These are phyloP conservation scores for Holtermannia corniformis DNA, from an alignment of 768 basidiomycete genomes.

Conservation along the genomic window DNA sequence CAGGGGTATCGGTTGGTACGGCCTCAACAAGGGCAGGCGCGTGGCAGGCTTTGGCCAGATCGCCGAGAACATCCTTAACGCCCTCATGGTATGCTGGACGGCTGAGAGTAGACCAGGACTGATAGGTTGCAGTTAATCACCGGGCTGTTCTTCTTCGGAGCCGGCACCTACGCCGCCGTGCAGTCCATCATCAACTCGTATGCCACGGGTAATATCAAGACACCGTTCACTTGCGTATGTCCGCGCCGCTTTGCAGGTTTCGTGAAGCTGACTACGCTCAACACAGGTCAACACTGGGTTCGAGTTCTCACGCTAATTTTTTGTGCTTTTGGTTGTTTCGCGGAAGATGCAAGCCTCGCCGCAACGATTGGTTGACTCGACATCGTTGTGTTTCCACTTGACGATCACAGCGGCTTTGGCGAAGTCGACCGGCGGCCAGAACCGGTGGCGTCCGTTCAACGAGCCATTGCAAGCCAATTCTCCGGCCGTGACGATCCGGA, in stretches of 20 bases:
- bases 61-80: slow-evolving; percentile 12
- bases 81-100: slow-evolving; percentile 6
- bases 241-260: no score
- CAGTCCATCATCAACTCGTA: slow-evolving; percentile 19
- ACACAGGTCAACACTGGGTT: slow-evolving; percentile 9
- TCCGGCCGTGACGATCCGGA: no score
- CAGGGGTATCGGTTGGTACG: neutral
- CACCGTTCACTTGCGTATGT: slow-evolving; percentile 16
- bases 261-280: neutral
- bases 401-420: no score
- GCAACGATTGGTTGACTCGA: no score
- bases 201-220: slow-evolving; percentile 14
- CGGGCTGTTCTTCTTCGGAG: slow-evolving; percentile 14
- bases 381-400: no score
- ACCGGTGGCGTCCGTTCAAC: no score
- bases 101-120: slow-evolving; percentile 1
- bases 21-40: slow-evolving; percentile 1
- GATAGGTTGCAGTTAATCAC: neutral
- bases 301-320: slow-evolving; percentile 3
- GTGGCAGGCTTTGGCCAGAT: neutral
- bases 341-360: no score
- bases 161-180: slow-evolving; percentile 17
- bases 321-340: no score
- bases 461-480: no score
- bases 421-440: no score